Evolutionary conservation across 352 stramenopile species (phyloP).

Genomic region (Phytophthora uliginosa): DNA sequence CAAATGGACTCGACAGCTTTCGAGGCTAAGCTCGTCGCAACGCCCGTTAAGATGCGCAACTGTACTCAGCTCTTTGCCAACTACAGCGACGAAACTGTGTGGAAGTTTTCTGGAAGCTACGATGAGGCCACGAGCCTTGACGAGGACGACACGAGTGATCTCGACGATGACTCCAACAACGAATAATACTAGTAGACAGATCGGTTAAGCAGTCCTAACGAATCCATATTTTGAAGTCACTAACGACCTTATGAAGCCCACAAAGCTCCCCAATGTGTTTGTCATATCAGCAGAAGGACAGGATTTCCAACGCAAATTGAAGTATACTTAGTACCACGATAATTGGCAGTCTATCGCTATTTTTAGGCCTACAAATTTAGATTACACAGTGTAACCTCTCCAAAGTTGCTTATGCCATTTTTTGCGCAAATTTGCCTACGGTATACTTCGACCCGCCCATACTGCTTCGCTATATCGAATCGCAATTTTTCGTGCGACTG

Average conservation of each 20-base stretch:
- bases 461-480: not conserved
- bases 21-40: conserved; percentile 18
- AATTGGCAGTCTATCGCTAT: no score
- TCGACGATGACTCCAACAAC: not conserved
- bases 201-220: not conserved
- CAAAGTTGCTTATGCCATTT: no score
- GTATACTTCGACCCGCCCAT: no score
- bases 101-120: not conserved
- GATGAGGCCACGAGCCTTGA: not conserved
- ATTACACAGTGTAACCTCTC: no score
- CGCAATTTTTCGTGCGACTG: not conserved
- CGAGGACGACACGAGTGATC: no score
- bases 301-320: no score
- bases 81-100: conserved; percentile 24
- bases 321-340: no score
- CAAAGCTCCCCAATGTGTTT: no score
- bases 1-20: conserved; percentile 15
- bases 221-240: not conserved
- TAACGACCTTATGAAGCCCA: not conserved
- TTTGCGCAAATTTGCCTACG: no score
- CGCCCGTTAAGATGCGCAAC: conserved; percentile 21
- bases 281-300: no score
- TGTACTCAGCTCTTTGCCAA: conserved; percentile 21
- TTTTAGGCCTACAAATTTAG: no score
- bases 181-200: not conserved